Evolutionary conservation across 2,329 filamentous ascomycete genomes (phyloP), one percentile per base, ranked within the genome.

Genomic region (Sporothrix dimorphospora): DNA sequence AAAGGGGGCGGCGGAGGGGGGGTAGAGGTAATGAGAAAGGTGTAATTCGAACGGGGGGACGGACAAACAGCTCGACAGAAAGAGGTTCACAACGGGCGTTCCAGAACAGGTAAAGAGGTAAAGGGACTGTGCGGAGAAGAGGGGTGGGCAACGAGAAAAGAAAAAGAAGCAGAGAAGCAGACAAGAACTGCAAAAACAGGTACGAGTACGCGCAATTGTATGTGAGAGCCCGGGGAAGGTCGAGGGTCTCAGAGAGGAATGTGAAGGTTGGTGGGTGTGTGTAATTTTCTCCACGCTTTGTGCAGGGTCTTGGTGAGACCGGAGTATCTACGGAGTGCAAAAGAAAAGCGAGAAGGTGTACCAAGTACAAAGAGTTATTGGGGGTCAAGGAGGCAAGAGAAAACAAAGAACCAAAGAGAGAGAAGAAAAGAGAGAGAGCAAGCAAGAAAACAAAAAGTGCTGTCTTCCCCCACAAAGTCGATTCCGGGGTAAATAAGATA

Each of bases 51-150:
- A 63, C n/a, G 57, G 57, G n/a, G 49, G 34, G 9, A 63, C 24
- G 27, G 53, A 30, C 51, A 30, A 19, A 57, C 27, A 57, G 27
- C 27, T 57, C 27, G 14, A 4, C 14, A 16, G 63, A 11, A 19
- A 49, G 38, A 45, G 27, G 40, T 67, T 49, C 65, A 67, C 24
- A 14, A 67, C 63, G 63, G 63, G 63, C 24, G 42, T 40, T 40
- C 30, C 65, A 55, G 65, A 53, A 68, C 47, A 24, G 65, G 65
- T 4, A 55, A 69, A 21, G 30, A 42, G 19, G 65, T n/a, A 24
- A 57, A 27, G 66, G 66, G 38, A 42, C 68, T 34, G 42, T 70
- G 53, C 53, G 53, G 69, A 61, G 55, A 51, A 59, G 69, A 53
- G 67, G 19, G 55, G 38, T 24, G 69, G 24, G 24, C 40, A 38